Evolutionary conservation across 139 green algal species (phyloP).

Genomic region (Chlorella sp.): DNA sequence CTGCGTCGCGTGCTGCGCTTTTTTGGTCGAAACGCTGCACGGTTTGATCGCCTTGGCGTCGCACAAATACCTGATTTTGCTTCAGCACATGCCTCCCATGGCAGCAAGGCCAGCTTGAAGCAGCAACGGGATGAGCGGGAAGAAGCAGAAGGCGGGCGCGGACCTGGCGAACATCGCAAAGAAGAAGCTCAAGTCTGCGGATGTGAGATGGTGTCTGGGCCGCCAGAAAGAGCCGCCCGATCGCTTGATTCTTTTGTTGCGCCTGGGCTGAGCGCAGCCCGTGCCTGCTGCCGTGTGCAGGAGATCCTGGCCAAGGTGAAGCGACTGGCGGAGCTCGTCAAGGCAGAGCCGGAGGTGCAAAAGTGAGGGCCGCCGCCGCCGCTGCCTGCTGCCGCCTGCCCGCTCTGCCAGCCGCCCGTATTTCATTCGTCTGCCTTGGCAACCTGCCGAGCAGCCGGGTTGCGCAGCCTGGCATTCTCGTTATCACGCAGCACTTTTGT

Average conservation of each 20-base stretch:
- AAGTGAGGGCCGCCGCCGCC: constrained; percentile 33
- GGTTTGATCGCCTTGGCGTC: no score
- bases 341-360: constrained; percentile 47
- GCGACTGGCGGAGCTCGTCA: constrained; percentile 55
- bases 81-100: neutral
- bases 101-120: neutral
- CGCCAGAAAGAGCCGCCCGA: no score
- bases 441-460: no score
- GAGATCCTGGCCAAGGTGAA: constrained; percentile 79
- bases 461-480: no score
- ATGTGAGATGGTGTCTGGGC: constrained; percentile 10
- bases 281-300: constrained; percentile 39
- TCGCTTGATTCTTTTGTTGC: neutral
- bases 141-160: constrained; percentile 18
- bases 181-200: constrained; percentile 53
- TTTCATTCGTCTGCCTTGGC: neutral
- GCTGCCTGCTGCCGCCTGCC: neutral
- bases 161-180: constrained; percentile 38
- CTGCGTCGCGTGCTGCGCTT: no score
- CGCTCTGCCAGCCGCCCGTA: neutral
- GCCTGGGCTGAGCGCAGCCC: neutral
- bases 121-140: constrained; percentile 7
- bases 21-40: no score
- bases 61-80: no score
- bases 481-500: no score